Evolutionary conservation across 352 stramenopile species (phyloP), one percentile per base, ranked within the genome.

Genomic region (Pythium sp.): DNA sequence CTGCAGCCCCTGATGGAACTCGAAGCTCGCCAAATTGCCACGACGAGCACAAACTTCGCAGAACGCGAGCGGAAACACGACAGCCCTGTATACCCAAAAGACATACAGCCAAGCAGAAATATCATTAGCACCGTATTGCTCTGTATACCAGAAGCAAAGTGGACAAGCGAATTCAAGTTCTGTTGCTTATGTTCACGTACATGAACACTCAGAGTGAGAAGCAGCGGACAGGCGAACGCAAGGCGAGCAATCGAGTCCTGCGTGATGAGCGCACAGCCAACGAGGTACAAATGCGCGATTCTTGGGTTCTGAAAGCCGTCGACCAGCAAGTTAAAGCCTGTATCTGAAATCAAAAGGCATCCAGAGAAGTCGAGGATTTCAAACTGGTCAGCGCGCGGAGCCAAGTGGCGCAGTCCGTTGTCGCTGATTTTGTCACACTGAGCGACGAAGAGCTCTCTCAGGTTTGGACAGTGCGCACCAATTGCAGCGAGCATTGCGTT

Each of bases 401-500:
- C 74, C 14, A 94, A 74, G 32, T 80, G 75, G 0, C 77, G 74
- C 9, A 94, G 26, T 4, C 84, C 86, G n/a, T 58, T 55, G 66
- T 94, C 83, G 11, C 77, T 81, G 30, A 93, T 70, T 34, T 77
- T 77, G 34, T 90, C 81, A 47, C 84, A 94, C n/a, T 89, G 76
- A 1, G 80, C 72, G 11, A 94, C 56, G 8, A 78, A 65, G 26
- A 94, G 80, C 41, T 92, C 78, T 11, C 74, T 71, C 1, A 93
- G 59, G 0, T 60, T 41, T 1, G 22, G 34, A 18, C 76, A 76
- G 55, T 83, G 72, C 2, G 69, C 68, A 2, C 71, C 77, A 14
- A 92, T 73, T 14, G 72, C 77, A 28, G 74, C 73, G 3, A 94
- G 53, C 75, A 91, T 87, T 3, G 80, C 75, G 68, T 92, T 88